phyloP scores from a whole-genome alignment of 1,284 basidiomycete species.

The Xerocomus amazonicus region DNA sequence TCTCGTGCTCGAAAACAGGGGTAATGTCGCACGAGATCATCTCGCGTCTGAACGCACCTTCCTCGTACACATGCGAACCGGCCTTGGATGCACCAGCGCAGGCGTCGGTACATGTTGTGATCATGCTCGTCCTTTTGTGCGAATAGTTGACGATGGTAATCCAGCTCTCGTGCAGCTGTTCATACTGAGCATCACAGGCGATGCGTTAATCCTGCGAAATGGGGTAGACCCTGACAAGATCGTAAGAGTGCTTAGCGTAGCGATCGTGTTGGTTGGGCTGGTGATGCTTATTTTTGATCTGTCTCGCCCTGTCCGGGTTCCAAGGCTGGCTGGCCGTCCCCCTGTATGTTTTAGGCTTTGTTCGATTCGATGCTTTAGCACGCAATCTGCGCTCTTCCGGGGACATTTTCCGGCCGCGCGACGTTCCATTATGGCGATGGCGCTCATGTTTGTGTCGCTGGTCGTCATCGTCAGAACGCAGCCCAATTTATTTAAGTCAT shows the following conservation, averaged over 20 bases:
- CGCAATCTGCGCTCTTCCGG: slow-evolving; percentile 27
- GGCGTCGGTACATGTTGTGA: slow-evolving; percentile 35
- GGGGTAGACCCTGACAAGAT: slow-evolving; percentile 8
- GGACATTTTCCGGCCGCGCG: slow-evolving; percentile 29
- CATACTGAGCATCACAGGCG: slow-evolving; percentile 4
- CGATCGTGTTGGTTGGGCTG: slow-evolving; percentile 23
- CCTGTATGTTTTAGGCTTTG: slow-evolving; percentile 7
- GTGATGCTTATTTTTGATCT: slow-evolving; percentile 24
- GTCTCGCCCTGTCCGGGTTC: neutral
- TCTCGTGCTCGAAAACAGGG: slow-evolving; percentile 32
- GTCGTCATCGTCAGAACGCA: slow-evolving; percentile 18
- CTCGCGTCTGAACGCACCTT: slow-evolving; percentile 41
- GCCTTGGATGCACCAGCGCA: slow-evolving; percentile 37
- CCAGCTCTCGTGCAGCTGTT: slow-evolving; percentile 29
- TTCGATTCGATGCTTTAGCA: slow-evolving; percentile 29
- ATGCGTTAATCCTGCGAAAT: neutral
- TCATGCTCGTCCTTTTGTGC: neutral
- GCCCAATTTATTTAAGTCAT: too few relatives aligned
- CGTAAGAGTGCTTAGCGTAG: slow-evolving; percentile 27
- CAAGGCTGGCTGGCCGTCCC: neutral
- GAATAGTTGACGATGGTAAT: neutral
- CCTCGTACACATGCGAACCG: slow-evolving; percentile 41
- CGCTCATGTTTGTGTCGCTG: slow-evolving; percentile 23
- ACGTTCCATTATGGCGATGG: slow-evolving; percentile 19
- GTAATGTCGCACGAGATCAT: slow-evolving; percentile 39